Evolutionary conservation across 495 filamentous ascomycete genomes (phyloP), one percentile per base, ranked within the genome.

Genomic region (Penicillium manginii): DNA sequence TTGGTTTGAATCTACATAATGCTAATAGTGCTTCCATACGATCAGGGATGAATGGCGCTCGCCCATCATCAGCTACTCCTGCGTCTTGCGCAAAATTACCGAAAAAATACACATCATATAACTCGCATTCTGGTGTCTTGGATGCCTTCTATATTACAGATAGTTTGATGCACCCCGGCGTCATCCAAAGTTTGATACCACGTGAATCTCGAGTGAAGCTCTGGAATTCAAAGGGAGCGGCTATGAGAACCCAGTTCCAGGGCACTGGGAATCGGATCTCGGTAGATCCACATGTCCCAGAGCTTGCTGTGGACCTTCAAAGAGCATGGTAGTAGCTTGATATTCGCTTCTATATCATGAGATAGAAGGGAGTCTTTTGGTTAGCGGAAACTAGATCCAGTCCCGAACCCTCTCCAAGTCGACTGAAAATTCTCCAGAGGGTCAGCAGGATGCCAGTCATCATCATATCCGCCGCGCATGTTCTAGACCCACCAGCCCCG

Each of bases 261-360:
- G 64, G 54, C 8, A 60, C 61, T 59, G 58, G 67, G 59, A 49
- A 54, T 52, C 59, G 57, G 64, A 65, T 70, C 61, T 70, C 61
- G 61, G 63, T 62, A 62, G 67, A 67, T 65, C 67, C 62, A 67
- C 67, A 59, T 45, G 60, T 65, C 43, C 57, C 65, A 57, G 50
- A 59, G 45, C 43, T 66, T 66, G 48, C 35, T 50, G 57, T 65
- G 66, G 60, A 56, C 53, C 51, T 48, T 22, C 17, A 4, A 37
- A 46, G 62, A 52, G 31, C 51, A 57, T 49, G 47, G 50, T 52
- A 52, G 39, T 53, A 54, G 57, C 15, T 61, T 52, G 49, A 53
- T 18, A 55, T 50, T 19, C 33, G 21, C 35, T 52, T 42, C 47
- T 39, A 39, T 47, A 47, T 7, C 21, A 26, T 23, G 19, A 47